A percentile compares a stretch with the other conserved stretches of the same genome.
These are phyloP conservation scores for Phytopythium litorale DNA, from an alignment of 352 stramenopile genomes.

Conservation along the genomic window DNA sequence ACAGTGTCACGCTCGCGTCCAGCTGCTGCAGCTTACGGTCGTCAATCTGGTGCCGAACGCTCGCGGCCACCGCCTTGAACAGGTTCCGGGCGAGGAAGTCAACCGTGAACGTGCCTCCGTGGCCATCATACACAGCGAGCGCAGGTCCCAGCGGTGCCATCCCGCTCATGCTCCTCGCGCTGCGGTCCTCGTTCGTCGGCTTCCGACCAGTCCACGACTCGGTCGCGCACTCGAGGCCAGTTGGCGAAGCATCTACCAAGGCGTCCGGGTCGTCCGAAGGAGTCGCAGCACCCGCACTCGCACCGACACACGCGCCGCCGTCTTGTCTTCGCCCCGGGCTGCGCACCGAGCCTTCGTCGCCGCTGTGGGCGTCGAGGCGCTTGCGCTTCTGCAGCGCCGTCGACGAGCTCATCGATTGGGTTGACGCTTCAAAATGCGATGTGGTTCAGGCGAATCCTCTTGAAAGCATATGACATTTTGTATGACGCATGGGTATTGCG, in stretches of 20 bases:
- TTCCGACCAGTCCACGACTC: conserved; percentile 56
- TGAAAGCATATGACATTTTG: not conserved
- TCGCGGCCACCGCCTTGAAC: conserved; percentile 26
- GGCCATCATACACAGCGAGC: conserved; percentile 61
- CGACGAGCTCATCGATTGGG: not conserved
- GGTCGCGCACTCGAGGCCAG: conserved; percentile 35
- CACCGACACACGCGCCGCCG: too few species aligned
- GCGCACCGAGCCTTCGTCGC: not conserved
- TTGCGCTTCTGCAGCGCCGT: conserved; percentile 7
- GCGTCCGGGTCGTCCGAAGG: not conserved
- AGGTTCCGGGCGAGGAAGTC: conserved; percentile 44
- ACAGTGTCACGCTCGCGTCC: conserved; percentile 10
- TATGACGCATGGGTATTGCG: not conserved
- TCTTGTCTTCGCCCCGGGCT: not conserved
- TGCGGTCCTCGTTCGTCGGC: conserved; percentile 55
- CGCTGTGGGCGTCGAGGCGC: not conserved
- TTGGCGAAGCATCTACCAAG: not conserved
- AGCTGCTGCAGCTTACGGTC: conserved; percentile 19
- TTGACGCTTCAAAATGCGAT: not conserved
- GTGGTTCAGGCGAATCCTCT: not conserved
- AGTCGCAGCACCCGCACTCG: not conserved
- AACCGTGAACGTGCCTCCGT: conserved; percentile 46
- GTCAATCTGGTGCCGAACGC: conserved; percentile 26
- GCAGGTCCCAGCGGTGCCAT: conserved; percentile 37
- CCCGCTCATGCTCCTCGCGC: conserved; percentile 16